Evolutionary conservation across 1,284 basidiomycete species (phyloP), one percentile per base, ranked within the genome.

Genomic region (Cryptococcus amylolentus): DNA sequence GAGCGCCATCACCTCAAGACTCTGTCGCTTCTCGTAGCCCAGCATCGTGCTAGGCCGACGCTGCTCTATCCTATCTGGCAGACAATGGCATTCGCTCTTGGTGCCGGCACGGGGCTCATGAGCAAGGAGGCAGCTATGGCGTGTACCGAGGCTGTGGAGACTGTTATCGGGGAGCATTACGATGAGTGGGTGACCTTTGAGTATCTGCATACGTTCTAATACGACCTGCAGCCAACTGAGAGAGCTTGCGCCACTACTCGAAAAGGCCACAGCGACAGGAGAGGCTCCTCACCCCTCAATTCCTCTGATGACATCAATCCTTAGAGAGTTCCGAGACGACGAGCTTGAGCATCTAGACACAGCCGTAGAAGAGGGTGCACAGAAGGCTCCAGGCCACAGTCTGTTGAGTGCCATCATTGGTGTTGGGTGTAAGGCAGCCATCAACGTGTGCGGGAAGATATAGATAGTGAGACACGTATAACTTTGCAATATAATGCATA

Each of bases 111-210:
- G 0, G 94, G 91, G 1, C 75, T 95, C 18, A 82, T 97, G 83
- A 89, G 94, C 16, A 88, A 86, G 68, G 87, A 97, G 64, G 91
- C 92, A 7, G 93, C 94, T 1, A 98, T 98, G 94, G 94, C 94
- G 2, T 97, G 93, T 67, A 98, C 94, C 0, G 94, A 98, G 75
- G 94, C 94, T 0, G 93, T 98, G 5, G 94, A 98, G 77, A 97
- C 92, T 0, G 91, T 93, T 49, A 98, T 98, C 55, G 94, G 94
- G 28, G 94, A 98, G 75, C 94, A 98, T 73, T 98, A 98, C 69
- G 91, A 97, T 74, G 92, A 97, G 93, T 95, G 73, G 75, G 90
- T 82, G 4, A 20, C 28, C 7, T 38, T 12, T n/a, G 16, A 12
- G n/a, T 27, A 20, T 45, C 10, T 42, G 8, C 16, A 46, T 16